Conservation (phyloP, 371 early-diverging fungal genomes). For the Blakeslea trispora region DNA sequence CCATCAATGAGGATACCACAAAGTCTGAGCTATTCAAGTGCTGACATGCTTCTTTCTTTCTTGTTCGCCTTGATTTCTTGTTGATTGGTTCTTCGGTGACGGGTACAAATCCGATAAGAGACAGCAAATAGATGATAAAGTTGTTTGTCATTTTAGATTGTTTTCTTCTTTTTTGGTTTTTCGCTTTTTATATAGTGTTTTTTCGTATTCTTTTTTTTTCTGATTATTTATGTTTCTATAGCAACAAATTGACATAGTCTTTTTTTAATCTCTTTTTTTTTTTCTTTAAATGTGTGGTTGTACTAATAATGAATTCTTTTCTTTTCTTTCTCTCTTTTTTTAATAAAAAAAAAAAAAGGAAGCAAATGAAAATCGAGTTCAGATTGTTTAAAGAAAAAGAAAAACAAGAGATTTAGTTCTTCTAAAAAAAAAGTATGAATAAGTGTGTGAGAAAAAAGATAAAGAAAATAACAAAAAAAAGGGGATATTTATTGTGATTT, state of each 20-base stretch:
- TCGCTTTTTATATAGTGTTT: neutral
- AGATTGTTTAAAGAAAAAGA: too few relatives aligned
- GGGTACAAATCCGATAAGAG: conserved; percentile 27
- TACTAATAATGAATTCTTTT: too few relatives aligned
- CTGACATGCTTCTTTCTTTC: conserved; percentile 15
- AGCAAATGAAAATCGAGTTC: too few relatives aligned
- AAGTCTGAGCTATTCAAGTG: conserved; percentile 28
- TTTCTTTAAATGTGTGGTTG: too few relatives aligned
- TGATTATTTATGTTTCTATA: conserved; percentile 12
- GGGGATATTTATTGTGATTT: too few relatives aligned
- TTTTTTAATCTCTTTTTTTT: too few relatives aligned
- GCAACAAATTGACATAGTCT: conserved; percentile 23
- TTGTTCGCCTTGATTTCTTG: neutral
- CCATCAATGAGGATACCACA: conserved; percentile 7
- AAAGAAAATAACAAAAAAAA: too few relatives aligned
- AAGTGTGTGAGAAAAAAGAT: too few relatives aligned
- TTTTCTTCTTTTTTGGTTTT: conserved; percentile 8
- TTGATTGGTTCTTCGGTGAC: conserved; percentile 1
- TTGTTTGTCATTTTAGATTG: conserved; percentile 23
- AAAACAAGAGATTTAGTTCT: too few relatives aligned
- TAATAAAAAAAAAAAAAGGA: too few relatives aligned
- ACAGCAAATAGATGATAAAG: conserved; percentile 22
- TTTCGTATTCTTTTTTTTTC: conserved; percentile 18
- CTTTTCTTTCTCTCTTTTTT: too few relatives aligned
- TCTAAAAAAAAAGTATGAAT: too few relatives aligned